phyloP scores from a whole-genome alignment of 108 stramenopile species.

The Cylindrotheca closterium region DNA sequence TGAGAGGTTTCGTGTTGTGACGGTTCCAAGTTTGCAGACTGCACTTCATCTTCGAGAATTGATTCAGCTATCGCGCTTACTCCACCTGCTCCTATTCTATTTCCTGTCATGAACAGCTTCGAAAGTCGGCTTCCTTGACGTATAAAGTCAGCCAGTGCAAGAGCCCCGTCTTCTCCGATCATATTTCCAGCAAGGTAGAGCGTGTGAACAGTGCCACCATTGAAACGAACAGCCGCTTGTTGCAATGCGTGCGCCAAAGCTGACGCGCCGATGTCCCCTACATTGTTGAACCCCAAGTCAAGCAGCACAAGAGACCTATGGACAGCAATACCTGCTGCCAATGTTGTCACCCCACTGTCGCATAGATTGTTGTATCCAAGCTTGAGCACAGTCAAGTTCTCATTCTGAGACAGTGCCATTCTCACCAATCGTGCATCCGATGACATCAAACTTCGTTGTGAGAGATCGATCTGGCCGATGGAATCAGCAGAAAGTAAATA shows the following conservation, averaged over 20 bases:
- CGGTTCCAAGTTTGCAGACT: constrained; percentile 1
- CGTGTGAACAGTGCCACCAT: constrained; percentile 35
- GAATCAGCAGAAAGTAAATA: not conserved
- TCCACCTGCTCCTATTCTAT: constrained; percentile 68
- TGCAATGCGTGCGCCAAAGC: constrained; percentile 61
- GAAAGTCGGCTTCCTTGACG: constrained; percentile 51
- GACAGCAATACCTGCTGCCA: constrained; percentile 43
- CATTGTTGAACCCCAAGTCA: constrained; percentile 83
- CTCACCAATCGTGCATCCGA: constrained; percentile 71
- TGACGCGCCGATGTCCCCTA: constrained; percentile 74
- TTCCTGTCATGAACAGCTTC: constrained; percentile 78
- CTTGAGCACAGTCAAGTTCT: constrained; percentile 70
- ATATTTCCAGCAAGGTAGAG: constrained; percentile 82
- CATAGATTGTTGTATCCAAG: constrained; percentile 84
- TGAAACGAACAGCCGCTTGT: constrained; percentile 12
- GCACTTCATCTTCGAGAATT: constrained; percentile 60
- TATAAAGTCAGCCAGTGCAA: constrained; percentile 67
- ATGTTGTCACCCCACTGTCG: constrained; percentile 50
- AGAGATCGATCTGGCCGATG: constrained; percentile 69
- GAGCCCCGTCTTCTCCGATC: constrained; percentile 63
- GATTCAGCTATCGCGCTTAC: constrained; percentile 69
- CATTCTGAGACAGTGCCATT: constrained; percentile 73
- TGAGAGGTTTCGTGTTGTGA: constrained; percentile 8
- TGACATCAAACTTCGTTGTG: constrained; percentile 65
- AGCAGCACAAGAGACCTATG: constrained; percentile 65